A percentile compares a stretch with the other conserved stretches of the same genome.
phyloP scores from a whole-genome alignment of 352 stramenopile species.

The Phytophthora pistaciae region DNA sequence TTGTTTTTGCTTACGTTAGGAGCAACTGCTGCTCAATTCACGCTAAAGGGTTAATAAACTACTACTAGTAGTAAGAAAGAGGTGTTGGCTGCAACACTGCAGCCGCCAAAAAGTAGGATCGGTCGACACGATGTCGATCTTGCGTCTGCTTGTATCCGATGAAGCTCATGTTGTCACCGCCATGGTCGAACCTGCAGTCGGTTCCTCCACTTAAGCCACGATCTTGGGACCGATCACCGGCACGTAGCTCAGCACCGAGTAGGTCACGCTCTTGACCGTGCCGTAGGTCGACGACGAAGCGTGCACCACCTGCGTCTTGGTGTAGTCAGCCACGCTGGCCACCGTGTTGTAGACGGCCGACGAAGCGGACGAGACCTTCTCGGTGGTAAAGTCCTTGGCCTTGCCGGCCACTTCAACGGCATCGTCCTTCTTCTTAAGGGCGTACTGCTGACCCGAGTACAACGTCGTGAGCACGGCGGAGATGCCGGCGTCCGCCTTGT shows the following conservation, averaged over 20 bases:
- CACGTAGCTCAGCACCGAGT: conserved; percentile 2
- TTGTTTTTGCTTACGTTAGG: conserved; percentile 11
- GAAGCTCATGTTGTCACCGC: neutral
- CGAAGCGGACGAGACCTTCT: neutral
- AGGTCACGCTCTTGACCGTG: neutral
- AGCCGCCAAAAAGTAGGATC: conserved; percentile 13
- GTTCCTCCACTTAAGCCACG: conserved; percentile 3
- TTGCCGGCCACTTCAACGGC: neutral
- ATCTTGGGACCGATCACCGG: neutral
- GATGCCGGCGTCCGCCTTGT: conserved; percentile 52
- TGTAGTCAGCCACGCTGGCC: conserved; percentile 1
- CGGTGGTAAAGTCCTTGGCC: neutral
- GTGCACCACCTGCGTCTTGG: neutral
- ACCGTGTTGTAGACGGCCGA: conserved; percentile 1
- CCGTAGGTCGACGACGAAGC: neutral
- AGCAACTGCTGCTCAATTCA: conserved; percentile 15
- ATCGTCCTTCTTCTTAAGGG: neutral
- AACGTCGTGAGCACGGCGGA: neutral
- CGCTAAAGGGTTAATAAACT: conserved; percentile 11
- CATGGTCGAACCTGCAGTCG: conserved; percentile 18
- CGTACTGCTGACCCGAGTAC: neutral
- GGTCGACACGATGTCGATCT: conserved; percentile 10
- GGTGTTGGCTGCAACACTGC: conserved; percentile 4
- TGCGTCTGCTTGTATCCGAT: conserved; percentile 2
- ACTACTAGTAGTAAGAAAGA: no score